Base-by-base conservation (phyloP, 2,329 filamentous ascomycete genomes). In the Neofusicoccum sp. region DNA sequence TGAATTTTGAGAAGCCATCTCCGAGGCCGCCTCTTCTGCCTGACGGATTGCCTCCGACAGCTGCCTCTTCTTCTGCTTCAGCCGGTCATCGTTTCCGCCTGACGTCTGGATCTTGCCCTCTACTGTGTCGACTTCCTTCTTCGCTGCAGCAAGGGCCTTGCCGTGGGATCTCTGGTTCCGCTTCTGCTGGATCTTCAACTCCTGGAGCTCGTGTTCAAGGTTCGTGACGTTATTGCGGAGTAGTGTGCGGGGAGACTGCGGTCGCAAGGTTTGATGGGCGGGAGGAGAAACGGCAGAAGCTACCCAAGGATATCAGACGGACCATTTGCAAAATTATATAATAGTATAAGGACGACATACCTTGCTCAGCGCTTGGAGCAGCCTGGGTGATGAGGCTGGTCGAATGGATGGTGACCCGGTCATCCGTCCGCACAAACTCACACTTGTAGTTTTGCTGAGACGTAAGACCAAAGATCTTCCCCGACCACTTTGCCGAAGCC, bases 401-500 rank as follows among this genome's bases (percentile, higher is more conserved):
- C 28, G 86, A 85, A 70, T 89, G 91, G 64, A 93, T 79, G 60
- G 90, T 79, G 67, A 84, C 78, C 63, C 86, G 82, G 62, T 87
- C 88, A 28, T 78, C 78, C 43, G 84, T 87, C 72, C 88, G 85
- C 62, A 93, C 84, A 71, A 93, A 90, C 72, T 93, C 89, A 75
- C 86, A 90, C 64, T 87, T 85, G 74, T 93, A 93, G 74, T 87
- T 91, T 61, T 88, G 90, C 66, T 88, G 80, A 6, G 90, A 87
- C 16, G 89, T 85, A 49, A 88, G 79, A 62, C 86, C 86, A 63
- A 84, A 86, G 57, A 88, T 85, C 71, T 86, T 84, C 65, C 89
- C 90, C 30, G 84, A 85, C 87, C 88, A 93, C 48, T 83, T 81
- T 47, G 81, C 81, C 69, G 74, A 70, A 74, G 70, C 66, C 73